phyloP scores from a whole-genome alignment of 1,284 basidiomycete species.

The Malassezia nana region DNA sequence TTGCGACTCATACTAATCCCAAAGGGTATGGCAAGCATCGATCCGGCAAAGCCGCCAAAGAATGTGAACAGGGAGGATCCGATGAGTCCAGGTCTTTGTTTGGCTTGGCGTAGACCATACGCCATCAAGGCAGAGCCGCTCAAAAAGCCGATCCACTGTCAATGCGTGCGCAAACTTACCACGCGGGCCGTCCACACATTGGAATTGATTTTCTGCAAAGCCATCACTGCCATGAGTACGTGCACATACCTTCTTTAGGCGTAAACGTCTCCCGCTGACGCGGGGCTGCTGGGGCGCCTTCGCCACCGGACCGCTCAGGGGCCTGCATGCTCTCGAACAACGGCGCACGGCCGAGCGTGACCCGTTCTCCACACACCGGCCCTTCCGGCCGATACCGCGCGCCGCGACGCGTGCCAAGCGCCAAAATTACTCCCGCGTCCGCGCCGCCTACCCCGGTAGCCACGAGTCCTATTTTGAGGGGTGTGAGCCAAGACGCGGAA shows the following conservation, averaged over 20 bases:
- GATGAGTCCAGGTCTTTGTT: not conserved
- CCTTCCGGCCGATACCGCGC: not conserved
- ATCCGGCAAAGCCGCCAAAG: constrained; percentile 12
- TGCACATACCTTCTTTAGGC: constrained; percentile 10
- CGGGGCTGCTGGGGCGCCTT: not conserved
- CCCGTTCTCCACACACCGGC: not conserved
- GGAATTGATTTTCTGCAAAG: constrained; percentile 6
- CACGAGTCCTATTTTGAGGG: not conserved
- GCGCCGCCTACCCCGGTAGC: not conserved
- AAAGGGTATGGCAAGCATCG: constrained; percentile 8
- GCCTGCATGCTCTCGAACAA: not conserved
- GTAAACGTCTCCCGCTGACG: constrained; percentile 5
- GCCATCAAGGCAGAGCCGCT: not conserved
- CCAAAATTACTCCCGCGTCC: not conserved
- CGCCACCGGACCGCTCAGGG: not conserved
- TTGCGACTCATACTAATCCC: constrained; percentile 13
- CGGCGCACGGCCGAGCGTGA: not conserved
- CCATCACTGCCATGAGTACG: constrained; percentile 4
- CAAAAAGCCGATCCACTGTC: constrained; percentile 10
- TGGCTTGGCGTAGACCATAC: constrained; percentile 4
- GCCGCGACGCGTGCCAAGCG: not conserved
- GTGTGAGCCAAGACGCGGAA: too few species aligned
- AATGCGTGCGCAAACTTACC: not conserved
- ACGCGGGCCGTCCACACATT: constrained; percentile 15
- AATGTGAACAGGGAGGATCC: constrained; percentile 4